A percentile compares a stretch with the other conserved stretches of the same genome.
phyloP scores from a whole-genome alignment of 148 eudicot genomes.

The Silene latifolia region DNA sequence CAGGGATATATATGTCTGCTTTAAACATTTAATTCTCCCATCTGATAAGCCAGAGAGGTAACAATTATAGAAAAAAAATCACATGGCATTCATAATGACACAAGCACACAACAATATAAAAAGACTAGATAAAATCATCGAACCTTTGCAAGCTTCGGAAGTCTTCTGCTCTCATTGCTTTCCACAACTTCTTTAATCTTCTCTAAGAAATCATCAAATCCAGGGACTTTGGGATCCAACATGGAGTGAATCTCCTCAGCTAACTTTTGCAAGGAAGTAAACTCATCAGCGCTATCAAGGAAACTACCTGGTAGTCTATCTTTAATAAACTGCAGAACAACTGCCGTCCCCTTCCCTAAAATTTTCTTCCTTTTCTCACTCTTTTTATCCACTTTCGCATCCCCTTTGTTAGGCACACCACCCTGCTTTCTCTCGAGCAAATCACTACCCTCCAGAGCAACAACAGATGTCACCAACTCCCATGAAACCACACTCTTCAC shows the following conservation, averaged over 20 bases:
- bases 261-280: constrained; percentile 30
- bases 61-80: not conserved
- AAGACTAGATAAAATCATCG: constrained; percentile 3
- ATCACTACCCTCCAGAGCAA: constrained; percentile 51
- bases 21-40: not conserved
- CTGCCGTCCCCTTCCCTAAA: constrained; percentile 70
- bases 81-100: not conserved
- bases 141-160: constrained; percentile 94
- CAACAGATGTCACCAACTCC: constrained; percentile 55
- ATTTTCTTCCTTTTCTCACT: constrained; percentile 60
- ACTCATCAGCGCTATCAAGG: constrained; percentile 22
- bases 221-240: constrained; percentile 50
- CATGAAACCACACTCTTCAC: constrained; percentile 49
- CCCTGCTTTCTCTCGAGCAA: constrained; percentile 20
- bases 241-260: constrained; percentile 32
- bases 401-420: constrained; percentile 24
- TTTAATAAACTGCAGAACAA: constrained; percentile 51
- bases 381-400: constrained; percentile 38
- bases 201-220: constrained; percentile 37
- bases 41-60: not conserved
- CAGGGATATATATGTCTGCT: not conserved
- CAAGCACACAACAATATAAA: not conserved
- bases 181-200: constrained; percentile 84
- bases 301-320: constrained; percentile 40
- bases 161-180: constrained; percentile 85